Evolutionary conservation across 2,329 filamentous ascomycete genomes (phyloP), one percentile per base, ranked within the genome.

Genomic region (Corynespora cassiicola): DNA sequence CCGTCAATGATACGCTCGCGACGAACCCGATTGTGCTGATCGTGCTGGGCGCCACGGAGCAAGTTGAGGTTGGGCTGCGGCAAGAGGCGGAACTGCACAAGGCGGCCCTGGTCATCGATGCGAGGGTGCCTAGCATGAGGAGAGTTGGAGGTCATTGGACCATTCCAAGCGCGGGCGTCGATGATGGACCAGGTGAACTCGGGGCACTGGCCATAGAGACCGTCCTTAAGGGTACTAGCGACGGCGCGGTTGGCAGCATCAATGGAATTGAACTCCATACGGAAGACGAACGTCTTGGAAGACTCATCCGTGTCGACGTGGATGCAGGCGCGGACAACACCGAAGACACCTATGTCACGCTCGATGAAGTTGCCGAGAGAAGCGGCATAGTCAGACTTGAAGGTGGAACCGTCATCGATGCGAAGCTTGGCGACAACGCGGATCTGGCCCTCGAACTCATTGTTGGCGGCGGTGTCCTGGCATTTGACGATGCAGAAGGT

Each of bases 1-100:
- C 75, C 75, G n/a, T 61, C 52, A 11, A 56, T 35, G 38, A 77
- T 73, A 23, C 59, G 60, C 16, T 61, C 45, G 2, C 66, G 39
- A 7, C 61, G 53, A 26, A 77, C 69, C 23, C 55, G 56, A 48
- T 75, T 73, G 38, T 67, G 60, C 33, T 60, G 54, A 22, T 65
- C 61, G 30, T 38, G 37, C 19, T 42, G 39, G 10, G 37, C 19
- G 14, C 12, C 35, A 31, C 27, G 36, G n/a, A n/a, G n/a, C n/a
- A n/a, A n/a, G 8, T 36, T 29, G 23, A 35, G 30, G 16, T 28
- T 28, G 23, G 21, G 29, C 7, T 32, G 30, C 7, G 44, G 36
- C 20, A 39, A 27, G 8, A 32, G 37, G 22, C 52, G 47, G 31
- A 50, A 58, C 3, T 45, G 54, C n/a, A 49, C 36, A 28, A 58